Evolutionary conservation across 129 eudicot species (phyloP).

Genomic region (Saussurea involucrata): DNA sequence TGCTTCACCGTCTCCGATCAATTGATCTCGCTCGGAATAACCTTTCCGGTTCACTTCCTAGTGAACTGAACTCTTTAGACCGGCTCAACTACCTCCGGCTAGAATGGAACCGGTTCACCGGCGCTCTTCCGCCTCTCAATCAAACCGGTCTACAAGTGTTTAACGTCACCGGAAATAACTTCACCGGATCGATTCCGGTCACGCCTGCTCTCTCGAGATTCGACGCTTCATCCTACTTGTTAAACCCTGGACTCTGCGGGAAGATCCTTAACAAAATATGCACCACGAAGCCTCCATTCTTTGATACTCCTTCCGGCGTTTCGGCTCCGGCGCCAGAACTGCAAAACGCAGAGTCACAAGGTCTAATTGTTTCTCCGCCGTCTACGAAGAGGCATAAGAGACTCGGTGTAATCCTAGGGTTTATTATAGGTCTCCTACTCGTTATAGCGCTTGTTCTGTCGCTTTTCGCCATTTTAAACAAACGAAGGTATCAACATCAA

Average conservation of each 20-base stretch:
- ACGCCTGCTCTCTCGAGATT: constrained; percentile 54
- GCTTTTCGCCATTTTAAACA: constrained; percentile 37
- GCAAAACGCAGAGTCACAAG: constrained; percentile 51
- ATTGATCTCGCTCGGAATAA: constrained; percentile 70
- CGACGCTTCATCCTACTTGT: constrained; percentile 34
- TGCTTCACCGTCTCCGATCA: constrained; percentile 47
- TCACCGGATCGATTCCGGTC: constrained; percentile 65
- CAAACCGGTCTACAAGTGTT: constrained; percentile 49
- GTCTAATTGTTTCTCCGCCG: constrained; percentile 35
- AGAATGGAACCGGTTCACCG: constrained; percentile 66
- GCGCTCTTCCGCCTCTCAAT: constrained; percentile 73
- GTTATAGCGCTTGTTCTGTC: constrained; percentile 46
- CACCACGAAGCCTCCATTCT: constrained; percentile 40
- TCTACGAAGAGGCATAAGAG: constrained; percentile 35
- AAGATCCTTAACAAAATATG: constrained; percentile 58
- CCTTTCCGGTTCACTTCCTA: constrained; percentile 57
- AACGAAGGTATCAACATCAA: constrained; percentile 24
- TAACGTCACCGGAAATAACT: constrained; percentile 67
- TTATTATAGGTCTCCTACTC: constrained; percentile 44
- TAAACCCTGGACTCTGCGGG: constrained; percentile 78
- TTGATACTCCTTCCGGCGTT: constrained; percentile 40
- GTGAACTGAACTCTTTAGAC: constrained; percentile 41
- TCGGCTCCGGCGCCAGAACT: constrained; percentile 51
- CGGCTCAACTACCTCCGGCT: constrained; percentile 52
- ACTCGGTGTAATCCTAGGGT: constrained; percentile 51